These are phyloP conservation scores for Chytriomyces sp. DNA, from an alignment of 192 early-diverging fungal genomes.

Conservation along the genomic window DNA sequence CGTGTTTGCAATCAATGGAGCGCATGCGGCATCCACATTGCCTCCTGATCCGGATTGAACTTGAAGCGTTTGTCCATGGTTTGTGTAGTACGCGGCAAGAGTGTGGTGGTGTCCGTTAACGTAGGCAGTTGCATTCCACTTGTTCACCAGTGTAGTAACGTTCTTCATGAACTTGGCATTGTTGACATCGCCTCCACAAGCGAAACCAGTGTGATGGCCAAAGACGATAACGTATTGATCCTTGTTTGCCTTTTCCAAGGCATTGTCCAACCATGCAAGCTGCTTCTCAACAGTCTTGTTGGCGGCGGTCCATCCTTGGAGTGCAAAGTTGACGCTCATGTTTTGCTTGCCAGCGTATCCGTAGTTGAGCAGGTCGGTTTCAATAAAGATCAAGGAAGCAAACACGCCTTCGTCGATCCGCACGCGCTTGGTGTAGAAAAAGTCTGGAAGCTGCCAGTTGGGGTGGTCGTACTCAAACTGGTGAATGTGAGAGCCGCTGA, in stretches of 20 bases:
- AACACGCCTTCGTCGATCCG: background rate
- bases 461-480: constrained; percentile 7
- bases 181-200: constrained; percentile 17
- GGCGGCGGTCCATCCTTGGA: constrained; percentile 25
- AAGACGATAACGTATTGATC: constrained; percentile 32
- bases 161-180: constrained; percentile 4
- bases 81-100: constrained; percentile 26
- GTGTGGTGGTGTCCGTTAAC: constrained; percentile 34
- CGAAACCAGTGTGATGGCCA: constrained; percentile 32
- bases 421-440: constrained; percentile 34
- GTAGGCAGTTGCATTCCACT: constrained; percentile 31
- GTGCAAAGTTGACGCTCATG: constrained; percentile 22
- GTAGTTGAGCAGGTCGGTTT: constrained; percentile 34
- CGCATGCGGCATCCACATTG: constrained; percentile 8
- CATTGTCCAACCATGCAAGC: constrained; percentile 31
- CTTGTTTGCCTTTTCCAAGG: constrained; percentile 21
- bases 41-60: constrained; percentile 32
- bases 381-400: constrained; percentile 36
- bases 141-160: constrained; percentile 22
- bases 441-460: constrained; percentile 32
- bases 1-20: background rate
- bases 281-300: constrained; percentile 33
- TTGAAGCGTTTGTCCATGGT: constrained; percentile 23
- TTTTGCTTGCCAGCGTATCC: constrained; percentile 14
- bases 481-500: constrained; percentile 17